Base-by-base conservation (phyloP, 1,139 yeast species). In the Komagataea norvegica region DNA sequence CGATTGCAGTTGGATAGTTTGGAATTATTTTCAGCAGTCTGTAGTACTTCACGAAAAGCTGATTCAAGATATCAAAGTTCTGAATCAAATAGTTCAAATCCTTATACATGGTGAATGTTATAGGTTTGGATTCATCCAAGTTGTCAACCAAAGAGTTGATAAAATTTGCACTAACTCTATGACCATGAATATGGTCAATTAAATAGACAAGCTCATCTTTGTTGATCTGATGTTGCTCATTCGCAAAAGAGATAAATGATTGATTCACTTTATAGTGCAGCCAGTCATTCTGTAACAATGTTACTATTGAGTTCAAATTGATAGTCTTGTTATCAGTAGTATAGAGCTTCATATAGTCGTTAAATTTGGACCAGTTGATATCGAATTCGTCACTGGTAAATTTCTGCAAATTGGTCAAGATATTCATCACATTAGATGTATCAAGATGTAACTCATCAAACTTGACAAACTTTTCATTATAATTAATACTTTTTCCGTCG, bases 1-100 rank as follows among this genome's bases (percentile, higher is more conserved):
- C 11, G 10, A 13, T 14, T 9, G 33, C 16, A 3, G 45, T 29
- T 25, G 42, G 21, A 27, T 37, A 34, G 18, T 33, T 36, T 23
- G 48, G 36, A 8, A 40, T 8, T 3, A 41, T 24, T 23, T 36
- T 42, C 17, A 40, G 56, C 47, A 26, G 47, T 50, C 21, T 55
- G 18, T 59, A 60, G 41, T 60, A 63, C 39, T 55, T 58, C 19
- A 61, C 42, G 24, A 64, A 43, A 5, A 61, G 55, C 41, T 64
- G 68, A 37, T 64, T 64, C 22, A 64, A 38, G 11, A 64, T 39
- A 43, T 64, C 68, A 43, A 64, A 64, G 42, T 62, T 60, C 32
- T 61, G 60, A 31, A 64, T 59, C 6, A 64, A 35, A 41, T 57
- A 62, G 33, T 62, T 60, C 10, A 64, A 46, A 43, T 63, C 68